Evolutionary conservation across 345 rosid species (phyloP).

Genomic region (Dovyalis caffra): DNA sequence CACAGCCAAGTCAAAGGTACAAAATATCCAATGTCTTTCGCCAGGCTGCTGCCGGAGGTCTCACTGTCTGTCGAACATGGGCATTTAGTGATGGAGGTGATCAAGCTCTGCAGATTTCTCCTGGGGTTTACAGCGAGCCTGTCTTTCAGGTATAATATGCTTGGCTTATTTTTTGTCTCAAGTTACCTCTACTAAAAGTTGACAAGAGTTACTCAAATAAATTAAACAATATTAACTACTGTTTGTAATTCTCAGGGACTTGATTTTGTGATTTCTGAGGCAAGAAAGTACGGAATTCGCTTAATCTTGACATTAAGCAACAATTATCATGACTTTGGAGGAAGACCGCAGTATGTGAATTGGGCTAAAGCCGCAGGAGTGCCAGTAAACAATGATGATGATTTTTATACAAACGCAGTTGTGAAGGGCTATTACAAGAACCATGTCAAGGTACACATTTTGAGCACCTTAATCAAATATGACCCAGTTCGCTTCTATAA

Average conservation of each 20-base stretch:
- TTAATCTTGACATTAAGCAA: slow-evolving; percentile 40
- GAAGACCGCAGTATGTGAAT: slow-evolving; percentile 37
- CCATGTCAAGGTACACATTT: slow-evolving; percentile 29
- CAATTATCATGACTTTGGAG: slow-evolving; percentile 43
- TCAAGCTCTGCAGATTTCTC: slow-evolving; percentile 39
- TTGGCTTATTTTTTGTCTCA: too few relatives aligned
- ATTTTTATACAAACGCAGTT: slow-evolving; percentile 38
- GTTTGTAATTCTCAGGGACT: slow-evolving; percentile 29
- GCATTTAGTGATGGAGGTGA: slow-evolving; percentile 47
- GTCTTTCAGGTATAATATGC: slow-evolving; percentile 44
- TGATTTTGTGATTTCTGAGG: slow-evolving; percentile 51
- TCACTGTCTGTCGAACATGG: slow-evolving; percentile 47
- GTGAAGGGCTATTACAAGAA: slow-evolving; percentile 44
- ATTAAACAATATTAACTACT: background rate
- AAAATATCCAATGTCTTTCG: slow-evolving; percentile 32
- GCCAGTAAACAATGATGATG: slow-evolving; percentile 31
- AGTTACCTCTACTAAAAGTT: too few relatives aligned
- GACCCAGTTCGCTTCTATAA: too few relatives aligned
- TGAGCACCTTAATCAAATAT: background rate
- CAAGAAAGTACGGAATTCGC: slow-evolving; percentile 31
- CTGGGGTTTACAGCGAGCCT: slow-evolving; percentile 37
- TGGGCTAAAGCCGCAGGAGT: slow-evolving; percentile 44
- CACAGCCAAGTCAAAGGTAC: slow-evolving; percentile 21
- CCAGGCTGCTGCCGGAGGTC: slow-evolving; percentile 44
- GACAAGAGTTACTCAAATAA: too few relatives aligned